phyloP scores from a whole-genome alignment of 2,329 filamentous ascomycete species.

The Aspergillus unguis region DNA sequence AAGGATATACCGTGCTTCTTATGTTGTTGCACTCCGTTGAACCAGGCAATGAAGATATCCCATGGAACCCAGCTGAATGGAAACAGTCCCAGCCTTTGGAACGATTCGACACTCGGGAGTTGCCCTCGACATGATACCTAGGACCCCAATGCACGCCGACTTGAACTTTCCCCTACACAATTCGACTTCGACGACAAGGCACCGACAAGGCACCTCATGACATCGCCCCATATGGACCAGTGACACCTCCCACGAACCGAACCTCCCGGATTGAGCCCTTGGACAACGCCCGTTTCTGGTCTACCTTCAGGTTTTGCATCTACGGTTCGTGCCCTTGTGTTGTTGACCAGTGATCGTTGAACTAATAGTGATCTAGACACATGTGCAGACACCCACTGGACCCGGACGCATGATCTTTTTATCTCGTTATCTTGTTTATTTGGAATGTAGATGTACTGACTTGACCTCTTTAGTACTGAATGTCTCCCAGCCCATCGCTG shows the following conservation, averaged over 20 bases:
- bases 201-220: background rate
- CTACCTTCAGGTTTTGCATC: background rate
- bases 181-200: background rate
- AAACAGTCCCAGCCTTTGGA: constrained; percentile 9
- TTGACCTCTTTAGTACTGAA: constrained; percentile 30
- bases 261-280: background rate
- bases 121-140: background rate
- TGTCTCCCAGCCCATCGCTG: constrained; percentile 19
- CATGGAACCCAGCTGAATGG: constrained; percentile 5
- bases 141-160: background rate
- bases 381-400: too few relatives aligned
- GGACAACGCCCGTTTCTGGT: background rate
- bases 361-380: constrained; percentile 5
- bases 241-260: background rate
- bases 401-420: constrained; percentile 19
- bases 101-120: background rate
- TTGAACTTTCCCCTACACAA: background rate
- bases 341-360: background rate
- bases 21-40: constrained; percentile 14
- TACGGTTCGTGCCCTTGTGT: constrained; percentile 6
- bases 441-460: constrained; percentile 32
- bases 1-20: constrained; percentile 4
- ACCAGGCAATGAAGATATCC: constrained; percentile 2
- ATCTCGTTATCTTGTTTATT: constrained; percentile 10
- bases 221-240: constrained; percentile 9